A percentile compares a stretch with the other conserved stretches of the same genome.
Evolutionary conservation across 345 rosid genomes (phyloP).

Genomic region (Eucalyptus erythrocorys): DNA sequence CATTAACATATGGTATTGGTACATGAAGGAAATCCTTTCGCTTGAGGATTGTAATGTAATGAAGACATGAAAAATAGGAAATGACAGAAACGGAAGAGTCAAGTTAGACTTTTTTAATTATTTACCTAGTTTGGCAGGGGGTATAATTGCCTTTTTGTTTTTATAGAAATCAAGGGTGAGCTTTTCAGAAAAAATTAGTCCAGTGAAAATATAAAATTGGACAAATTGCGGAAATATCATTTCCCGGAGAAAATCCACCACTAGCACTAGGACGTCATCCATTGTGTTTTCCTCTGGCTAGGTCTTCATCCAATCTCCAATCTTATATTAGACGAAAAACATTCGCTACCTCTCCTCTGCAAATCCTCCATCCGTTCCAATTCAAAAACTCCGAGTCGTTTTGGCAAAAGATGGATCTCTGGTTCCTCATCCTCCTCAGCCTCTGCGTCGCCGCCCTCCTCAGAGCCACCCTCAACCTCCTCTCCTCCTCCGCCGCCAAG

Average conservation of each 20-base stretch:
- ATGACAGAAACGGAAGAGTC: neutral
- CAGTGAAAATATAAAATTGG: too few relatives aligned
- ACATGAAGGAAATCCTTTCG: too few relatives aligned
- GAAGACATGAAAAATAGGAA: neutral
- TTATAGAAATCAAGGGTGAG: neutral
- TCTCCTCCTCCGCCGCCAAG: neutral
- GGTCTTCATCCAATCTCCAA: neutral
- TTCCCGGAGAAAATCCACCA: neutral
- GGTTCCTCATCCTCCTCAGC: neutral
- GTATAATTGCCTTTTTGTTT: too few relatives aligned
- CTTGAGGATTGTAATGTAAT: neutral
- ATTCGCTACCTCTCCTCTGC: neutral
- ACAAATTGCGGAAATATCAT: neutral
- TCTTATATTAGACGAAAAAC: neutral
- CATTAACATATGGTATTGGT: too few relatives aligned
- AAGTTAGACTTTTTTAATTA: neutral
- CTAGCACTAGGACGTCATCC: neutral
- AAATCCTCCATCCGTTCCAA: neutral
- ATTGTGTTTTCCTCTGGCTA: neutral
- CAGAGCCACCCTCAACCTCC: neutral
- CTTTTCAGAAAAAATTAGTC: neutral
- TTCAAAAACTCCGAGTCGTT: neutral
- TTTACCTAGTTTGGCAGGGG: too few relatives aligned
- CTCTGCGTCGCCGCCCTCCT: neutral
- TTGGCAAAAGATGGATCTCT: neutral